These are phyloP conservation scores for Allium sativum DNA, from an alignment of 106 monocot genomes.

Conservation along the genomic window DNA sequence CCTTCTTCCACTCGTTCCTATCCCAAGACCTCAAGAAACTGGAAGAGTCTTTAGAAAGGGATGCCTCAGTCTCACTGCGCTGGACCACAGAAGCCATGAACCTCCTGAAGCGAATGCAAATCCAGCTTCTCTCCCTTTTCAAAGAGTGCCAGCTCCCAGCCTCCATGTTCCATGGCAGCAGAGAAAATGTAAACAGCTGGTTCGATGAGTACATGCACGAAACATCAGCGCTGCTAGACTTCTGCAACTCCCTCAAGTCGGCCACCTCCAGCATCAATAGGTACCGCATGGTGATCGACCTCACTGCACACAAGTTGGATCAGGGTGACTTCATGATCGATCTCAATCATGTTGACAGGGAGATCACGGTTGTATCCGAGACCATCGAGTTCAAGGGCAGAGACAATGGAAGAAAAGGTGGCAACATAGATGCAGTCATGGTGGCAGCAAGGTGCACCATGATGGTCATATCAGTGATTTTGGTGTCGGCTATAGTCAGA, in stretches of 20 bases:
- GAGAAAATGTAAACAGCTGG: constrained; percentile 27
- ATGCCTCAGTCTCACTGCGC: constrained; percentile 27
- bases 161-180: not conserved
- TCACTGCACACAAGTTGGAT: constrained; percentile 9
- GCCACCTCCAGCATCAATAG: constrained; percentile 26
- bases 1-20: constrained; percentile 40
- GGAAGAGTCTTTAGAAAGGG: constrained; percentile 18
- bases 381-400: not conserved
- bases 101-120: constrained; percentile 47
- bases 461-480: not conserved
- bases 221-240: constrained; percentile 34
- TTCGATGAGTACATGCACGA: constrained; percentile 64
- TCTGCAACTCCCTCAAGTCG: constrained; percentile 58
- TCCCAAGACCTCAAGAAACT: constrained; percentile 27
- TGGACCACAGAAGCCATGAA: constrained; percentile 47
- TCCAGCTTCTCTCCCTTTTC: constrained; percentile 26
- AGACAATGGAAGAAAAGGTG: not conserved
- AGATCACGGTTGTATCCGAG: not conserved
- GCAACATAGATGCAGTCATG: constrained; percentile 1
- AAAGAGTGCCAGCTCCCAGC: constrained; percentile 27
- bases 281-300: constrained; percentile 36
- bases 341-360: not conserved
- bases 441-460: constrained; percentile 3
- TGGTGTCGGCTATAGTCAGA: constrained; percentile 6
- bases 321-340: not conserved